Conservation (phyloP, 441 rosid genomes). For the Hypseocharis bilobata region DNA sequence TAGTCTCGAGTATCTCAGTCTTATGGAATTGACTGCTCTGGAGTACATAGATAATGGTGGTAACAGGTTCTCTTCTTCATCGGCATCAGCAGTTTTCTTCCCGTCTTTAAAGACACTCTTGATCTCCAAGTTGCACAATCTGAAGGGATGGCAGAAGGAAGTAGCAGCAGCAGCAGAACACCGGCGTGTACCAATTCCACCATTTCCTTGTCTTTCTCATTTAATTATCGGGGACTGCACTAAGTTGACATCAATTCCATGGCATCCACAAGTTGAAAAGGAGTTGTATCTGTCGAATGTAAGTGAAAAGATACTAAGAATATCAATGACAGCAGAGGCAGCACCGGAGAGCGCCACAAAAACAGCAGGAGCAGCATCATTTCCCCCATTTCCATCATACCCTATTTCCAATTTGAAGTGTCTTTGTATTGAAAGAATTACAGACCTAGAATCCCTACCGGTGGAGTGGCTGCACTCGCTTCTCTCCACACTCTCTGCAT, state of each 20-base stretch:
- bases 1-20: background rate
- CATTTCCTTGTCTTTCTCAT: conserved; percentile 19
- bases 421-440: background rate
- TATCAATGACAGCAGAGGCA: background rate
- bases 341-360: background rate
- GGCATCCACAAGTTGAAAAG: conserved; percentile 15
- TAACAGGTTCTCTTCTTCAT: background rate
- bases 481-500: conserved; percentile 11
- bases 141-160: conserved; percentile 20
- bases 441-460: conserved; percentile 10
- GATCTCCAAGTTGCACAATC: background rate
- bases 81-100: conserved; percentile 5
- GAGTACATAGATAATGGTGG: conserved; percentile 16
- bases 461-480: conserved; percentile 17
- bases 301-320: background rate
- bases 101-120: background rate
- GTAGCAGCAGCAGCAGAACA: background rate
- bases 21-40: background rate
- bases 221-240: conserved; percentile 17
- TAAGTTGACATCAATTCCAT: conserved; percentile 12
- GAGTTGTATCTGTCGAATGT: background rate
- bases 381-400: background rate
- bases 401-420: conserved; percentile 6
- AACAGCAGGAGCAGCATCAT: too few species aligned
- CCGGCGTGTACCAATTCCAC: background rate